These are phyloP conservation scores for Trichoderma lentiforme DNA, from an alignment of 2,329 filamentous ascomycete genomes.

Conservation along the genomic window DNA sequence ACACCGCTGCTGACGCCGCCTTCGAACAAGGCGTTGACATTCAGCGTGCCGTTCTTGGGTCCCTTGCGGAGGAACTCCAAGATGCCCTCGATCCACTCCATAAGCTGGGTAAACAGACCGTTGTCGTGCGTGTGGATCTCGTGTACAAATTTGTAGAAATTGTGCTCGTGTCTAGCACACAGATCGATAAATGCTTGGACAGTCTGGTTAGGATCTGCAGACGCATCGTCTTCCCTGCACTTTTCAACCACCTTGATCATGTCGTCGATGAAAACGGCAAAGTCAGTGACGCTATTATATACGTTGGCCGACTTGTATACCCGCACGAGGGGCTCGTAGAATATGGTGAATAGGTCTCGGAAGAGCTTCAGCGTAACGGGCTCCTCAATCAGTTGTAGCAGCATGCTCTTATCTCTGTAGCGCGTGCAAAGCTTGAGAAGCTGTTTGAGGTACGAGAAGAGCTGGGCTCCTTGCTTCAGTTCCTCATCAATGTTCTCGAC, in stretches of 20 bases:
- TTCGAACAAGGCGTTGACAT: constrained; percentile 91
- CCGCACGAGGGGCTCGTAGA: constrained; percentile 93
- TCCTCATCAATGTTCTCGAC: constrained; percentile 89
- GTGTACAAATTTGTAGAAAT: constrained; percentile 98
- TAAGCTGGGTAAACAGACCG: constrained; percentile 90
- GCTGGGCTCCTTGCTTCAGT: constrained; percentile 81
- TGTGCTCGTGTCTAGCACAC: constrained; percentile 89
- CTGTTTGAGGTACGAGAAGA: constrained; percentile 94
- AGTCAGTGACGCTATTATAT: constrained; percentile 95
- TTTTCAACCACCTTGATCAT: constrained; percentile 72
- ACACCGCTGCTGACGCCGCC: constrained; percentile 66
- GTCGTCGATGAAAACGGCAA: constrained; percentile 88
- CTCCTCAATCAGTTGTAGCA: constrained; percentile 92
- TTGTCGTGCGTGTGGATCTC: constrained; percentile 97
- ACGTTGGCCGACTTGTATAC: constrained; percentile 99
- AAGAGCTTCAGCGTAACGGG: constrained; percentile 96
- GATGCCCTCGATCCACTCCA: constrained; percentile 96
- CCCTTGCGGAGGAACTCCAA: constrained; percentile 88
- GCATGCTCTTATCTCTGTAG: constrained; percentile 94
- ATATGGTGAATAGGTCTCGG: constrained; percentile 94
- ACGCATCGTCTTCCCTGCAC: constrained; percentile 72
- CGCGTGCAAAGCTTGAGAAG: constrained; percentile 87
- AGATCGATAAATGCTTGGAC: constrained; percentile 98
- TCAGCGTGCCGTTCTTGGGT: constrained; percentile 78
- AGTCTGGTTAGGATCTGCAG: constrained; percentile 94